Percentiles rank a stretch among this genome's conserved stretches.
Conservation (phyloP, 2,329 filamentous ascomycete genomes). For the Talaromyces sp. region DNA sequence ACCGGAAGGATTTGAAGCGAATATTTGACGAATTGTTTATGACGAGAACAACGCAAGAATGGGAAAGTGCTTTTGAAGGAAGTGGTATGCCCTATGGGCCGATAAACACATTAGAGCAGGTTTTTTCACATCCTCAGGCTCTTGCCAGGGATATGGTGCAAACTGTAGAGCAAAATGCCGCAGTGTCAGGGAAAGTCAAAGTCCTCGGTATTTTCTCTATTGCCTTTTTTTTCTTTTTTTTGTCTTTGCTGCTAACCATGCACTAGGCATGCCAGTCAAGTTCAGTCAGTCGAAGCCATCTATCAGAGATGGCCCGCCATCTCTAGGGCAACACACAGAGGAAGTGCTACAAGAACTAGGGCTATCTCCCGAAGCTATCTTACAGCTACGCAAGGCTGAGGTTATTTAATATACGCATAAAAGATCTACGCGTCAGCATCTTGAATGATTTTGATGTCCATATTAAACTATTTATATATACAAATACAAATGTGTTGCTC, state of each 20-base stretch:
- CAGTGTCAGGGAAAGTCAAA: slow-evolving; percentile 21
- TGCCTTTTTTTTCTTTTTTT: neutral
- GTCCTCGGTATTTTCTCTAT: slow-evolving; percentile 18
- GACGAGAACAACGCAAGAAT: slow-evolving; percentile 36
- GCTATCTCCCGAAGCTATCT: slow-evolving; percentile 14
- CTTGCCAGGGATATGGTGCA: slow-evolving; percentile 36
- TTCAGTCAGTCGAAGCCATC: slow-evolving; percentile 25
- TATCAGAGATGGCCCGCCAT: slow-evolving; percentile 22
- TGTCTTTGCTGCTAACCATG: slow-evolving; percentile 1
- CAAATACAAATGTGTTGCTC: neutral
- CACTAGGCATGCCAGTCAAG: slow-evolving; percentile 23
- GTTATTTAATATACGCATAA: neutral
- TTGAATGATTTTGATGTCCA: neutral
- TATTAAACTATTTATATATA: neutral
- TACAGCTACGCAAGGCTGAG: slow-evolving; percentile 17
- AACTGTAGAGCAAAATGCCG: slow-evolving; percentile 18
- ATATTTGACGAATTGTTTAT: slow-evolving; percentile 33
- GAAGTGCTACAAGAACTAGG: slow-evolving; percentile 21
- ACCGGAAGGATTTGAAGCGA: slow-evolving; percentile 32
- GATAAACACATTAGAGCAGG: slow-evolving; percentile 44
- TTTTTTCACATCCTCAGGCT: slow-evolving; percentile 43
- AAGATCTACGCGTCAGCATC: neutral
- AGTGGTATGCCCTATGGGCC: slow-evolving; percentile 43
- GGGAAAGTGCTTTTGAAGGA: slow-evolving; percentile 37
- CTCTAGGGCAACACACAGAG: slow-evolving; percentile 28